phyloP scores from a whole-genome alignment of 2,329 filamentous ascomycete species.

The Arthrobotrys sinensis region DNA sequence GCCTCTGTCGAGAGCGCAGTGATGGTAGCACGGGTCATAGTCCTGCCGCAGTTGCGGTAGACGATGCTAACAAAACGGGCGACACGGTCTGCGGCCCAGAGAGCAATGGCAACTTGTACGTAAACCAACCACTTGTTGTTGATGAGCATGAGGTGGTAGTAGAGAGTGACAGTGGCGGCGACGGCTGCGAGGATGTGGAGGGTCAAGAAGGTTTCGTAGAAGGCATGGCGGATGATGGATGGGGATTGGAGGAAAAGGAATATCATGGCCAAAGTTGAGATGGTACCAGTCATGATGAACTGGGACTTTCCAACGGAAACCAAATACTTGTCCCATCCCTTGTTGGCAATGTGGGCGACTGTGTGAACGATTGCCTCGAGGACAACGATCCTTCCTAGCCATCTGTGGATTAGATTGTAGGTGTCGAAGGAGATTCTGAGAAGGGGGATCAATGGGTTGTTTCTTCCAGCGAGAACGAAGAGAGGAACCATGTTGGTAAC shows the following conservation, averaged over 20 bases:
- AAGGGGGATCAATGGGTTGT: constrained; percentile 82
- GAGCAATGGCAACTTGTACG: constrained; percentile 75
- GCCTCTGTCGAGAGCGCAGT: constrained; percentile 84
- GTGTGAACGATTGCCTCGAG: constrained; percentile 79
- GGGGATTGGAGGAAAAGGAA: constrained; percentile 78
- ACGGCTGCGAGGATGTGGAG: constrained; percentile 78
- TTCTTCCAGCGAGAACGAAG: constrained; percentile 81
- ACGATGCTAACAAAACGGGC: constrained; percentile 75
- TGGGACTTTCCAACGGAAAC: constrained; percentile 4
- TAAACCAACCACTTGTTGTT: constrained; percentile 74
- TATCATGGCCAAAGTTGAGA: constrained; percentile 73
- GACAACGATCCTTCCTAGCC: constrained; percentile 83
- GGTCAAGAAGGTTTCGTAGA: constrained; percentile 83
- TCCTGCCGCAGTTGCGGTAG: constrained; percentile 77
- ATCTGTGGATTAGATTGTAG: constrained; percentile 85
- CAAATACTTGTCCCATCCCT: constrained; percentile 62
- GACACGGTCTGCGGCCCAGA: constrained; percentile 78
- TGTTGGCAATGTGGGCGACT: constrained; percentile 73
- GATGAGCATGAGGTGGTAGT: constrained; percentile 76
- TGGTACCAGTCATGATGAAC: constrained; percentile 64
- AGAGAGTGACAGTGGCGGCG: constrained; percentile 75
- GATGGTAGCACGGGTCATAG: constrained; percentile 77
- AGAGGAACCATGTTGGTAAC: constrained; percentile 85
- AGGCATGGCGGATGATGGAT: constrained; percentile 81
- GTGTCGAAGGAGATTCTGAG: constrained; percentile 84